phyloP scores from a whole-genome alignment of 192 early-diverging fungal genomes.

The Coemansia sp. region DNA sequence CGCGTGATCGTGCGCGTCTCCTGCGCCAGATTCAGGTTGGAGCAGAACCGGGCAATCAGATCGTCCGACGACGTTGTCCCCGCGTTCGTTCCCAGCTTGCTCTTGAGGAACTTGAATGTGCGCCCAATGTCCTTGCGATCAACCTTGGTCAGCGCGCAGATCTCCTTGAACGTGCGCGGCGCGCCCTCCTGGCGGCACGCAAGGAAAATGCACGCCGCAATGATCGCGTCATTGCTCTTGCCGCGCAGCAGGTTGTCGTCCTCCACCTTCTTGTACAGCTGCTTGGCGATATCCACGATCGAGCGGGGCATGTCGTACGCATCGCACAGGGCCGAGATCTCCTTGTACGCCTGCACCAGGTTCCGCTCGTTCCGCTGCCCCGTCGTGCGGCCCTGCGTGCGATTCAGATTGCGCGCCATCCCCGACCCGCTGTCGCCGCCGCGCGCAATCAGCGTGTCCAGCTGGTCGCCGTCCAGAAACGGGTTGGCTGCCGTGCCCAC shows the following conservation, averaged over 20 bases:
- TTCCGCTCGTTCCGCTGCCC: slow-evolving; percentile 75
- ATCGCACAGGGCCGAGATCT: slow-evolving; percentile 86
- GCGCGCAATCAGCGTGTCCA: slow-evolving; percentile 70
- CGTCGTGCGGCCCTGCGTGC: slow-evolving; percentile 60
- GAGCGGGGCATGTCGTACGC: slow-evolving; percentile 76
- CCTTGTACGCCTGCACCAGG: slow-evolving; percentile 80
- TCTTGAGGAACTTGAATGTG: slow-evolving; percentile 59
- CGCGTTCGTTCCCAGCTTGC: slow-evolving; percentile 59
- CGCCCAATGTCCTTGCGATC: slow-evolving; percentile 93
- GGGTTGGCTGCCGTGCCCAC: slow-evolving; percentile 49
- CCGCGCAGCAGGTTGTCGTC: slow-evolving; percentile 81
- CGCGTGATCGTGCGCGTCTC: slow-evolving; percentile 71
- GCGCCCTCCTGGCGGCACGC: slow-evolving; percentile 85
- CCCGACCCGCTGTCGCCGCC: slow-evolving; percentile 70
- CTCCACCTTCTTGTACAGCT: slow-evolving; percentile 87
- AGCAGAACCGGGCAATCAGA: slow-evolving; percentile 81
- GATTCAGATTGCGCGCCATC: slow-evolving; percentile 46
- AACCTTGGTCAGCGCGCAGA: slow-evolving; percentile 85
- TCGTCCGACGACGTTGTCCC: slow-evolving; percentile 70
- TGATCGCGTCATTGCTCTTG: slow-evolving; percentile 81
- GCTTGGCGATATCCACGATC: slow-evolving; percentile 88
- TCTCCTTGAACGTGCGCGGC: slow-evolving; percentile 90
- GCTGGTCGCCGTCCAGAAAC: slow-evolving; percentile 40
- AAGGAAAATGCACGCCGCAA: slow-evolving; percentile 91
- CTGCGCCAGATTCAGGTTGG: slow-evolving; percentile 68